Evolutionary conservation across 164 flowering plant species (phyloP).

Genomic region (Piper betle): DNA sequence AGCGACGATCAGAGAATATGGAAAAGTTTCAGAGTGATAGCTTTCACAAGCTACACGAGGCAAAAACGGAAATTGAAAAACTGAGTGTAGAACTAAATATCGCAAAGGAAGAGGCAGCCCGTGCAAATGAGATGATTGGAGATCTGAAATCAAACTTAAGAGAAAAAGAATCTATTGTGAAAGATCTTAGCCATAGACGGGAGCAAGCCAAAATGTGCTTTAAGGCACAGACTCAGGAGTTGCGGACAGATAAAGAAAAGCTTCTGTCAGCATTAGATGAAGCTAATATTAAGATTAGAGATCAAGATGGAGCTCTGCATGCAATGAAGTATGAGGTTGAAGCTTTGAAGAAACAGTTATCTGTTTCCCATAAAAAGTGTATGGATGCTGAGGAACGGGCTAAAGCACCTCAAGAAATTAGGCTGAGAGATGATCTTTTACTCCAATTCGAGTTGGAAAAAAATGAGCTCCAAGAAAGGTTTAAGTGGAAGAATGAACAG

Average conservation of each 20-base stretch:
- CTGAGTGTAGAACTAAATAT: too few species aligned
- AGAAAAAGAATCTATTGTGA: too few species aligned
- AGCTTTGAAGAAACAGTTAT: conserved; percentile 25
- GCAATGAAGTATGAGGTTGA: conserved; percentile 23
- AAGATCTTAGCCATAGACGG: conserved; percentile 21
- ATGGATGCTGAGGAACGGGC: too few species aligned
- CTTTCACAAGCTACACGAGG: conserved; percentile 23
- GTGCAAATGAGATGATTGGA: conserved; percentile 17
- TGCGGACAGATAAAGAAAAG: conserved; percentile 33
- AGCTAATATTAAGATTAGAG: conserved; percentile 17
- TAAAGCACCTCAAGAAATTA: conserved; percentile 23
- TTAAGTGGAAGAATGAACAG: conserved; percentile 67
- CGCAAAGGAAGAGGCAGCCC: conserved; percentile 24
- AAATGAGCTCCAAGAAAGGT: conserved; percentile 24
- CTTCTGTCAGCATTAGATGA: conserved; percentile 37
- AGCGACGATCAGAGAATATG: conserved; percentile 35
- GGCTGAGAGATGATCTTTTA: conserved; percentile 27
- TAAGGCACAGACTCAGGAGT: conserved; percentile 20
- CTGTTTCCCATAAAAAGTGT: conserved; percentile 25
- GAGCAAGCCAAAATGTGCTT: conserved; percentile 26
- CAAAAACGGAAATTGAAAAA: too few species aligned
- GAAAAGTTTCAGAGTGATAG: conserved; percentile 36
- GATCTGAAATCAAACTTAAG: conserved; percentile 21
- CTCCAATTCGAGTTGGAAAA: conserved; percentile 30
- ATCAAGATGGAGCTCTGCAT: conserved; percentile 23